Percentiles rank a stretch among this genome's conserved stretches.
phyloP scores from a whole-genome alignment of 2,329 filamentous ascomycete species.

The Fusarium nurragi region DNA sequence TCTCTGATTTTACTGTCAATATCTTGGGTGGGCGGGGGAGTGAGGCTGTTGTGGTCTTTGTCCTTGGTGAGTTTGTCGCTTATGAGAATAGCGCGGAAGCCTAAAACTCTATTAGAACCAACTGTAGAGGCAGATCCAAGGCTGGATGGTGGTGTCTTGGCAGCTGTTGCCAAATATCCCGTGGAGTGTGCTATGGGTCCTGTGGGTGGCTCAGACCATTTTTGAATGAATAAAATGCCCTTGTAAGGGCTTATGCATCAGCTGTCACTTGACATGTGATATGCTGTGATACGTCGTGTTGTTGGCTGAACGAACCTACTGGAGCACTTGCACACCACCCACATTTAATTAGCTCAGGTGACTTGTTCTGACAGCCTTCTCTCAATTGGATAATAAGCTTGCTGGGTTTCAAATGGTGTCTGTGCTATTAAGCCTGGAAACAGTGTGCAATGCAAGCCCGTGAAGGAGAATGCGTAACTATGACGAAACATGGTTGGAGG shows the following conservation, averaged over 20 bases:
- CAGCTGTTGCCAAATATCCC: not conserved
- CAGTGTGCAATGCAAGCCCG: not conserved
- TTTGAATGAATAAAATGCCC: too few relatives aligned
- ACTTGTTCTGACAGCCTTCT: not conserved
- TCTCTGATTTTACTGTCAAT: not conserved
- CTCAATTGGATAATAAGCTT: not conserved
- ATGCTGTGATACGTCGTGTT: not conserved
- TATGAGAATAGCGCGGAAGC: too few relatives aligned
- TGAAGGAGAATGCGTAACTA: not conserved
- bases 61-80: slow-evolving; percentile 9
- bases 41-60: slow-evolving; percentile 20
- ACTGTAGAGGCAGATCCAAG: not conserved
- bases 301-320: not conserved
- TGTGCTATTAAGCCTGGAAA: not conserved
- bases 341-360: not conserved
- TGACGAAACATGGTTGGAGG: not conserved
- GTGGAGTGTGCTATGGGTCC: not conserved
- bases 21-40: slow-evolving; percentile 3
- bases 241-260: too few relatives aligned
- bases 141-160: not conserved
- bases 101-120: slow-evolving; percentile 2
- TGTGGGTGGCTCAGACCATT: not conserved
- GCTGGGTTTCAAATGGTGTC: not conserved
- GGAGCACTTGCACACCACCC: not conserved
- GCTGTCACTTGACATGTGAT: not conserved